Base-by-base conservation (phyloP, 2,329 filamentous ascomycete species). In the Neobulgaria alba region DNA sequence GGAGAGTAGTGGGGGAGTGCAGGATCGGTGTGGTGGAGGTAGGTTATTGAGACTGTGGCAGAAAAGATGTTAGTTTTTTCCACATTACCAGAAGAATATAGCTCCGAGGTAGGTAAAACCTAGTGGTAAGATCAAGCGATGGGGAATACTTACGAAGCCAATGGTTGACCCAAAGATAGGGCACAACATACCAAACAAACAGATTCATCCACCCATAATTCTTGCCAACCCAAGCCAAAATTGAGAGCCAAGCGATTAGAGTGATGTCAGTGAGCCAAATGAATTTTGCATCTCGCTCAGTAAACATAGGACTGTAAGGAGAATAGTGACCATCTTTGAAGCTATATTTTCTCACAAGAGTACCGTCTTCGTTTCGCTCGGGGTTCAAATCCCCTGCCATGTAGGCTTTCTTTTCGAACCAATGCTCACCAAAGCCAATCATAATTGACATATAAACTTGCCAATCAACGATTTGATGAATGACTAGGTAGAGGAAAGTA, bases 241-340 rank as follows among this genome's bases (percentile, higher is more conserved):
- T 78, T 55, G 80, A 80, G 58, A 71, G 76, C 29, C 81, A 62
- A 5, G 62, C 63, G 5, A 61, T 63, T 18, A 60, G 56, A 45
- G 78, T 79, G 20, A 80, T 40, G 47, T 81, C 77, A 9, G 75
- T 74, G 36, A 79, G 55, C 38, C 70, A 58, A 44, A 83, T 71
- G 52, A 67, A 71, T 35, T 67, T 49, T 33, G 66, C 66, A 60
- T 80, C 75, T 42, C 63, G 68, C 35, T 66, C 60, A 15, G 71
- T 72, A 63, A 77, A 81, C 23, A 80, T 68, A 33, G 69, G 67
- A 48, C 73, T 92, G 58, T 71, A 69, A 21, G 88, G 86, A 63
- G 85, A 72, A 69, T 95, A 96, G 73, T 98, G 92, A 77, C 94
- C 96, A 62, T 95, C 90, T 55, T 86, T 85, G 43, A 72, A 73